Percentiles rank a stretch among this genome's conserved stretches.
Conservation (phyloP, 768 basidiomycete species). For the Leccinum truebloodii region DNA sequence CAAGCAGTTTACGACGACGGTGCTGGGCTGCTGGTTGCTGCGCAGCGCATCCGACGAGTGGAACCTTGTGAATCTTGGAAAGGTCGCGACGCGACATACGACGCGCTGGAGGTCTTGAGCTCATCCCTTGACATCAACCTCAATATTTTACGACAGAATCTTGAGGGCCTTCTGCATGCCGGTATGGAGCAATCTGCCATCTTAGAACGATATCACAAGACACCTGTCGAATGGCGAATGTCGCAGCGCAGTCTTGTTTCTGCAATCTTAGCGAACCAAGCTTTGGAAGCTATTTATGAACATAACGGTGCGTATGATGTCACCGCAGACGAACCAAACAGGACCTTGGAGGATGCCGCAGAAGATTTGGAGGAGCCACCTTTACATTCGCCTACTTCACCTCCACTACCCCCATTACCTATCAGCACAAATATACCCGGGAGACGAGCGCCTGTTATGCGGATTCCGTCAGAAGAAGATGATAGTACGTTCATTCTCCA, state of each 20-base stretch:
- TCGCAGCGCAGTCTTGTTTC: slow-evolving; percentile 42
- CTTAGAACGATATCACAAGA: slow-evolving; percentile 39
- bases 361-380: slow-evolving; percentile 4
- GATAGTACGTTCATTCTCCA: slow-evolving; percentile 11
- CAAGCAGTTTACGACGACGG: slow-evolving; percentile 56
- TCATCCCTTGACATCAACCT: slow-evolving; percentile 37
- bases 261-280: slow-evolving; percentile 26
- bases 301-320: slow-evolving; percentile 10
- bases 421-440: slow-evolving; percentile 11
- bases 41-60: slow-evolving; percentile 36
- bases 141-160: slow-evolving; percentile 36
- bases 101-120: slow-evolving; percentile 31
- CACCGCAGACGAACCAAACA: slow-evolving; percentile 12
- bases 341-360: slow-evolving; percentile 11
- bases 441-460: not conserved
- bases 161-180: slow-evolving; percentile 39
- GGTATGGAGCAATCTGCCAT: slow-evolving; percentile 44
- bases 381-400: slow-evolving; percentile 3
- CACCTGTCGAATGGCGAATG: slow-evolving; percentile 47
- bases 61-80: slow-evolving; percentile 28
- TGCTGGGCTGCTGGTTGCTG: slow-evolving; percentile 39
- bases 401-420: slow-evolving; percentile 13
- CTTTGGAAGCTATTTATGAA: slow-evolving; percentile 20
- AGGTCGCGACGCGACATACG: slow-evolving; percentile 26
- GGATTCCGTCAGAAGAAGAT: slow-evolving; percentile 16